Conservation (phyloP, 78 protist species). For the Dictyostelium discoideum region dicty_2.7 NC_007091.3:552501-553000, state of each 20-base stretch:
- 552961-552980: constrained; percentile 57
- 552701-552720: neutral
- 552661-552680: neutral
- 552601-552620: constrained; percentile 35
- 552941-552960: constrained; percentile 46
- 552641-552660: neutral
- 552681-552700: neutral
- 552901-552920: constrained; percentile 21
- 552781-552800: constrained; percentile 24
- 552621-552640: neutral
- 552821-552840: constrained; percentile 5
- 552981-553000: constrained; percentile 70
- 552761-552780: no score
- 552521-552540: neutral
- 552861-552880: constrained; percentile 70
- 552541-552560: neutral
- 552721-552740: no score
- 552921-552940: neutral
- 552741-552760: neutral
- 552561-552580: constrained; percentile 39
- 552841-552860: constrained; percentile 1
- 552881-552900: constrained; percentile 12
- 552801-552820: neutral
- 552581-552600: constrained; percentile 12
- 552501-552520: neutral